Base-by-base conservation (phyloP, 345 rosid genomes). In the Physaria fendleri region DNA sequence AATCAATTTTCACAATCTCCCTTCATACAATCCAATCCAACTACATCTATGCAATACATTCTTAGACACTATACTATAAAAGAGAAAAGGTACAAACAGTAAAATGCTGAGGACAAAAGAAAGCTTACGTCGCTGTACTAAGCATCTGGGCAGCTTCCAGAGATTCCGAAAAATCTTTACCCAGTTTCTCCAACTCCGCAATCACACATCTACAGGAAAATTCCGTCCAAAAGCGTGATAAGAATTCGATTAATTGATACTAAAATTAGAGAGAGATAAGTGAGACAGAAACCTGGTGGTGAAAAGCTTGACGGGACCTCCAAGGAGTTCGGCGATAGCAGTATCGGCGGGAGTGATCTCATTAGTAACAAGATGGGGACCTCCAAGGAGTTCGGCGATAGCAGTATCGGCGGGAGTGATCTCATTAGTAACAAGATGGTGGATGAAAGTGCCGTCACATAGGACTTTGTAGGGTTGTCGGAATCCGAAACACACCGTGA, bases 371-470 rank as follows among this genome's bases (percentile, higher is more conserved):
- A 85, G 86, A 66, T 89, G 89, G 42, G 89, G 68, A 7, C 78
- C 91, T 5, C 83, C 78, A 20, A 87, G 94, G 15, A 80, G 75
- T 24, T 66, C 81, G 13, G 88, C 63, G 44, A 89, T 68, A 44
- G 91, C 85, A 3, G 74, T 66, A 35, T 93, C 94, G 6, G 92
- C 88, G 45, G 95, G 89, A 21, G 74, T 74, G 39, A 89, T 70
- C 14, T 62, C 38, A 50, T 83, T 62, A 9, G 59, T 58, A 5
- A 89, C 72, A 32, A 85, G 86, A 66, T 89, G 89, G 42, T 87
- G 87, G 18, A 93, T 69, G 59, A 93, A 85, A 0, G 97, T 89
- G 0, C 95, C 95, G 56, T 93, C 99, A 37, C 91, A 89, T 0
- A 89, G 76, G 27, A 89, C 78, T 71, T 90, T 90, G 77, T 65